Evolutionary conservation across 768 basidiomycete species (phyloP).

Genomic region (Tricholomella constricta): DNA sequence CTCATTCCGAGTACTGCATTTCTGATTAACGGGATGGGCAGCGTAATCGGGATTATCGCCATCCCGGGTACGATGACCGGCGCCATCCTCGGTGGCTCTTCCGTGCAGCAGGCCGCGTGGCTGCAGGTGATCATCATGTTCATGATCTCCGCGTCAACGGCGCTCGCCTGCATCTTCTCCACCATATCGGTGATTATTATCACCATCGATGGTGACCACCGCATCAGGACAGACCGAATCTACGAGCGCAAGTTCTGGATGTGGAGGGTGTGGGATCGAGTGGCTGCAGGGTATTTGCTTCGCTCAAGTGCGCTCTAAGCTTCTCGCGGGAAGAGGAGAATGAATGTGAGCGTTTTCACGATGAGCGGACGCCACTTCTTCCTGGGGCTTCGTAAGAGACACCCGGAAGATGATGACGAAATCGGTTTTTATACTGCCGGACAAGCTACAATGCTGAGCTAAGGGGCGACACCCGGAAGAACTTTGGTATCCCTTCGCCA

Average conservation of each 20-base stretch:
- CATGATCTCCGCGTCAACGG: slow-evolving; percentile 81
- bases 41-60: slow-evolving; percentile 75
- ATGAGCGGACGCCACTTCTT: slow-evolving; percentile 1
- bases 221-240: slow-evolving; percentile 64
- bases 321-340: slow-evolving; percentile 41
- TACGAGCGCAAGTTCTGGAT: slow-evolving; percentile 34
- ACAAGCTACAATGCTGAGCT: no score
- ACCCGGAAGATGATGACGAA: no score
- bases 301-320: neutral
- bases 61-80: slow-evolving; percentile 94
- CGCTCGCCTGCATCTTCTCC: slow-evolving; percentile 67
- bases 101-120: slow-evolving; percentile 81
- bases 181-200: slow-evolving; percentile 61
- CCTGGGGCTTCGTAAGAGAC: neutral
- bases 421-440: no score
- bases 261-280: slow-evolving; percentile 23
- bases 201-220: slow-evolving; percentile 70
- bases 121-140: slow-evolving; percentile 95
- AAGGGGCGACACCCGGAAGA: no score
- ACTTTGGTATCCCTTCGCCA: no score
- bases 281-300: slow-evolving; percentile 4
- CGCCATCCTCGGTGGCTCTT: slow-evolving; percentile 83
- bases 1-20: slow-evolving; percentile 41
- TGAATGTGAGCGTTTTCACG: slow-evolving; percentile 35
- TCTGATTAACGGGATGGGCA: no score